Percentiles rank a stretch among this genome's conserved stretches.
Evolutionary conservation across 495 filamentous ascomycete genomes (phyloP).

Genomic region (Podospora comata): DNA sequence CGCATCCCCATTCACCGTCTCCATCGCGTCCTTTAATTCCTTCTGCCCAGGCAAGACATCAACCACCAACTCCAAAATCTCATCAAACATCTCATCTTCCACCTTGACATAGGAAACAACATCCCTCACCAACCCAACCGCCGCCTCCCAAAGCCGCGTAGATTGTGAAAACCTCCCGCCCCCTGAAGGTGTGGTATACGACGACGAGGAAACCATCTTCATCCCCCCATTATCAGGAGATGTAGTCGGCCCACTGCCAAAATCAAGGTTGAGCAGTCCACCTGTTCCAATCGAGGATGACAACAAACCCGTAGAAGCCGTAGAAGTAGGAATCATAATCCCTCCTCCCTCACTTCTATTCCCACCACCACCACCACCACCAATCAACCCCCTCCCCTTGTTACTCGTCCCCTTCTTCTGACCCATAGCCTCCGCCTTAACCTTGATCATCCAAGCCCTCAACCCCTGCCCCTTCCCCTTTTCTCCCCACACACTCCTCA

Average conservation of each 20-base stretch:
- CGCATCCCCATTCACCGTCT: constrained; percentile 62
- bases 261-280: not conserved
- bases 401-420: constrained; percentile 23
- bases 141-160: constrained; percentile 57
- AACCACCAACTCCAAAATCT: constrained; percentile 58
- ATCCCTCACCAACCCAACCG: constrained; percentile 50
- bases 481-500: constrained; percentile 65
- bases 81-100: constrained; percentile 63
- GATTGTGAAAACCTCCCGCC: constrained; percentile 45
- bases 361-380: constrained; percentile 8
- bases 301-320: not conserved
- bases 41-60: constrained; percentile 44
- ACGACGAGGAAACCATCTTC: constrained; percentile 24
- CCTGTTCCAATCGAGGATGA: not conserved
- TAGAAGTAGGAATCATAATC: constrained; percentile 25
- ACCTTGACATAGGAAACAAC: constrained; percentile 57
- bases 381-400: constrained; percentile 25
- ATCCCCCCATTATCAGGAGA: constrained; percentile 16
- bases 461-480: constrained; percentile 31
- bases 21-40: constrained; percentile 54
- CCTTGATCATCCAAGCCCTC: constrained; percentile 38
- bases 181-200: not conserved
- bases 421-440: constrained; percentile 31
- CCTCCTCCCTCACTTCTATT: constrained; percentile 5
- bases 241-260: not conserved